Conservation (phyloP, 192 early-diverging fungal genomes). For the Coemansia umbellata region DNA sequence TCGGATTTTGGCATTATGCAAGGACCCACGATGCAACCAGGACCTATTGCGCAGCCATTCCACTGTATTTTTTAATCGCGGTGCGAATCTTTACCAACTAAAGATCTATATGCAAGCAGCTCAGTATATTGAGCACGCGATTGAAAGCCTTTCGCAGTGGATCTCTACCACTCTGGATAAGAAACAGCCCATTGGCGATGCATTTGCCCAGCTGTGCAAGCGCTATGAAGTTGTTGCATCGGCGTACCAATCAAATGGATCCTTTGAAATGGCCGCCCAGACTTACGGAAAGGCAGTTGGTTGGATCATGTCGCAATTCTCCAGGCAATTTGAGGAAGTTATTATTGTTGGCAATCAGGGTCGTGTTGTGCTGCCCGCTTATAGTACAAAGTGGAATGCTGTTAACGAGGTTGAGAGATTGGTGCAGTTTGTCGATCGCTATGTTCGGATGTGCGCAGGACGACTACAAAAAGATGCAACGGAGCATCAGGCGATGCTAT, state of each 20-base stretch:
- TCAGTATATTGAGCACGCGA: constrained; percentile 18
- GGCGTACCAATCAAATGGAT: constrained; percentile 22
- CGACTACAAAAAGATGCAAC: constrained; percentile 16
- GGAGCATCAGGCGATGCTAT: neutral
- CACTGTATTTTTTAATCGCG: constrained; percentile 40
- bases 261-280: constrained; percentile 7
- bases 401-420: constrained; percentile 1
- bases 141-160: constrained; percentile 31
- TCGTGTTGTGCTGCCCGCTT: constrained; percentile 10
- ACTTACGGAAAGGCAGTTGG: constrained; percentile 18
- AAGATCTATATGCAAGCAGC: constrained; percentile 24
- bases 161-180: neutral
- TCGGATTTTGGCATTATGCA: constrained; percentile 19
- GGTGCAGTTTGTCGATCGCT: constrained; percentile 32
- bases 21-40: constrained; percentile 6
- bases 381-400: constrained; percentile 5
- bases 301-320: constrained; percentile 10
- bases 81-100: constrained; percentile 37
- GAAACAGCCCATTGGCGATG: neutral
- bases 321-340: neutral
- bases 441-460: constrained; percentile 38
- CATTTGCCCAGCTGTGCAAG: constrained; percentile 41
- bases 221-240: constrained; percentile 41
- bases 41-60: constrained; percentile 46
- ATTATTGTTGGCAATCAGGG: neutral